Base-by-base conservation (phyloP, 805 yeast species). In the Yarrowia porcina region DNA sequence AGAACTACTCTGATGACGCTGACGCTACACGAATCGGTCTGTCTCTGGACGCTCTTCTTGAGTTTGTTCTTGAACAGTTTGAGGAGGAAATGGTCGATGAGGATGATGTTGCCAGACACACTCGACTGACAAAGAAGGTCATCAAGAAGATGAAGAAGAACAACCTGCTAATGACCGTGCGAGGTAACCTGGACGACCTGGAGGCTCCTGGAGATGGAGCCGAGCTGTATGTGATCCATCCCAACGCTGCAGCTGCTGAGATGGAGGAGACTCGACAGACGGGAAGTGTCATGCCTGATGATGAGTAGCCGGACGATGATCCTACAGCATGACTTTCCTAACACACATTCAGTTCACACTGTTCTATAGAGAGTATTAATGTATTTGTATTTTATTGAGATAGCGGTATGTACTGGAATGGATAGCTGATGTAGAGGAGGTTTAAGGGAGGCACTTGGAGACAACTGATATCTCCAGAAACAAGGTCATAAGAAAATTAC, bases 91-190 rank as follows among this genome's bases (percentile, higher is more conserved):
- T 94, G 41, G 79, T 82, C 30, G 79, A 87, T 6, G 96, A 87
- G 69, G 83, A 80, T 52, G 89, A 88, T 57, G 86, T 85, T 70
- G 83, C 86, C 77, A 76, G 76, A 12, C 97, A 93, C 72, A 78
- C 88, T 63, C 83, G 81, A 50, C 77, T 89, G 59, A 89, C 90
- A 0, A 82, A 80, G 68, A 93, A 90, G 74, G 97, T 94, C 13
- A 76, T 94, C 70, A 87, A 84, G 72, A 81, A 93, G 69, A 80
- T 94, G 70, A 96, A 87, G 20, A 88, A 88, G 71, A 97, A 92
- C 71, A 83, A 89, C 71, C 84, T 93, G 30, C 79, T 94, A 69
- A 84, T 93, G 90, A 82, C 79, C 66, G 80, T 88, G 32, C 81
- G 77, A 35, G 82, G 82, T 10, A 80, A 80, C 21, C 63, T 68